Evolutionary conservation across 2,329 filamentous ascomycete species (phyloP).

Genomic region (Emergomyces pasteurianus): DNA sequence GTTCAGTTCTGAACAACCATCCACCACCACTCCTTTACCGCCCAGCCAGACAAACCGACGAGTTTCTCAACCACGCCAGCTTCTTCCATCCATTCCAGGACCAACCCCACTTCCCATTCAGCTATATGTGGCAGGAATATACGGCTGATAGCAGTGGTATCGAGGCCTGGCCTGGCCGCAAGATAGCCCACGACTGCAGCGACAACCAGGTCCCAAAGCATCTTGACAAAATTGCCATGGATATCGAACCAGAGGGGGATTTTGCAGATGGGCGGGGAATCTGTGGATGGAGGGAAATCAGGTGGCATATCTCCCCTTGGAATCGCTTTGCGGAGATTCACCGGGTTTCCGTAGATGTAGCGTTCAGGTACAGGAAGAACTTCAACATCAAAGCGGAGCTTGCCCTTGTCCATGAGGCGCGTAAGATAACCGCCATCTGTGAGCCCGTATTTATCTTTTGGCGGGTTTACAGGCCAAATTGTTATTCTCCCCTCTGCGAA

Average conservation of each 20-base stretch:
- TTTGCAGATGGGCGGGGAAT: slow-evolving; percentile 12
- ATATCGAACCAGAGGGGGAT: slow-evolving; percentile 40
- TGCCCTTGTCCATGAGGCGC: slow-evolving; percentile 33
- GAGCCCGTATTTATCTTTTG: slow-evolving; percentile 35
- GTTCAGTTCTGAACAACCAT: slow-evolving; percentile 17
- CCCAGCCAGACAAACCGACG: slow-evolving; percentile 15
- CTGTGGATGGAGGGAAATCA: not conserved
- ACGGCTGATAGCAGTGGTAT: slow-evolving; percentile 21
- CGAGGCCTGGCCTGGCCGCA: slow-evolving; percentile 30
- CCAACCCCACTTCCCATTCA: slow-evolving; percentile 30
- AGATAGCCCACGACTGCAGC: slow-evolving; percentile 32
- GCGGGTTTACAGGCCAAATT: slow-evolving; percentile 28
- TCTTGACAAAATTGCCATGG: slow-evolving; percentile 25
- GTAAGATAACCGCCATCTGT: slow-evolving; percentile 37
- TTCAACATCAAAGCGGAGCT: slow-evolving; percentile 32
- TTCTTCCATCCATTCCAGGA: slow-evolving; percentile 31
- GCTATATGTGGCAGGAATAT: slow-evolving; percentile 29
- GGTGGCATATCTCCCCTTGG: slow-evolving; percentile 17
- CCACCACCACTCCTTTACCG: slow-evolving; percentile 32
- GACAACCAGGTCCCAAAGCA: slow-evolving; percentile 32
- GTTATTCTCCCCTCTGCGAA: slow-evolving; percentile 23
- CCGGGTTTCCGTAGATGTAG: slow-evolving; percentile 32
- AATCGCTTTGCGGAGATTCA: slow-evolving; percentile 15
- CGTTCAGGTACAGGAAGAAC: slow-evolving; percentile 21
- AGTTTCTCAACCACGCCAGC: slow-evolving; percentile 15